phyloP scores from a whole-genome alignment of 2,329 filamentous ascomycete genomes.

The Achaetomium macrosporum region DNA sequence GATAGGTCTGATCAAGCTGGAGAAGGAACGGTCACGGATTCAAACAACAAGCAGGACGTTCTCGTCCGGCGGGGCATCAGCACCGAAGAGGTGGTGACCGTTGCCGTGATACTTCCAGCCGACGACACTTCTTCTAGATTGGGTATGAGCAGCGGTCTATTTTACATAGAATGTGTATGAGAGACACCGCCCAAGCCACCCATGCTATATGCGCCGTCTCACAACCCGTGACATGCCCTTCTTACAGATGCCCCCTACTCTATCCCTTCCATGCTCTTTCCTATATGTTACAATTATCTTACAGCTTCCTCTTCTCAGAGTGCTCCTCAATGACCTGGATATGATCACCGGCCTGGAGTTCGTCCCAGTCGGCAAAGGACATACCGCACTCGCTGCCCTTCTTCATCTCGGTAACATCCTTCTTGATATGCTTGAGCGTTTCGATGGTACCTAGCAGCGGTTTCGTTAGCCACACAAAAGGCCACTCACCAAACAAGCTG shows the following conservation, averaged over 20 bases:
- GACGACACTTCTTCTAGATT: neutral
- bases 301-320: slow-evolving; percentile 59
- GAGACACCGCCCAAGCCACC: neutral
- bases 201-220: neutral
- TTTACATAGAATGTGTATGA: slow-evolving; percentile 2
- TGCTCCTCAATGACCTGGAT: slow-evolving; percentile 84
- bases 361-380: slow-evolving; percentile 72
- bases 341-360: slow-evolving; percentile 73
- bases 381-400: slow-evolving; percentile 95
- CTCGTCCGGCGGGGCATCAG: slow-evolving; percentile 43
- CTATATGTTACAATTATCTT: slow-evolving; percentile 23
- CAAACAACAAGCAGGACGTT: slow-evolving; percentile 47
- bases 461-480: neutral
- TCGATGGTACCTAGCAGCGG: slow-evolving; percentile 61
- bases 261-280: neutral
- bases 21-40: slow-evolving; percentile 48
- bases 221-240: neutral
- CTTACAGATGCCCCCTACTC: neutral
- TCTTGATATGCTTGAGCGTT: slow-evolving; percentile 87
- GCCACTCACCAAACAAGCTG: neutral
- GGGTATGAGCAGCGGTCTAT: neutral
- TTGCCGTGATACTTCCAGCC: no score
- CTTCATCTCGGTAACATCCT: slow-evolving; percentile 80
- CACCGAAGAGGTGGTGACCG: slow-evolving; percentile 42
- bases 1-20: slow-evolving; percentile 57